A percentile compares a stretch with the other conserved stretches of the same genome.
Conservation (phyloP, 108 stramenopile genomes). For the Skeletonema grethae region DNA sequence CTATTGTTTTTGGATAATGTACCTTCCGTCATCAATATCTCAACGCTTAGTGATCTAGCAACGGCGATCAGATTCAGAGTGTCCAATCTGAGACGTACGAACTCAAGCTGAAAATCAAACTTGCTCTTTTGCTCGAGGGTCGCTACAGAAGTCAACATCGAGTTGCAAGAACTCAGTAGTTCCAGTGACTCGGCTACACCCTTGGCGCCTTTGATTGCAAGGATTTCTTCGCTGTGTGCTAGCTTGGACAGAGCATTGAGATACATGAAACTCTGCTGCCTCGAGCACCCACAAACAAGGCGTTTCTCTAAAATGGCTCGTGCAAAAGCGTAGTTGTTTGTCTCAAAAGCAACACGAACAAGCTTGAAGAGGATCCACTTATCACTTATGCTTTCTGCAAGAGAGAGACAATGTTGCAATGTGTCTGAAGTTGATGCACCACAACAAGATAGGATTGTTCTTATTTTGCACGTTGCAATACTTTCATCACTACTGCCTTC, state of each 20-base stretch:
- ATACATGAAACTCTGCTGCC: conserved; percentile 28
- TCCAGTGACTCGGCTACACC: conserved; percentile 18
- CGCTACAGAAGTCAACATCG: conserved; percentile 15
- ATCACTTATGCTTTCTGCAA: neutral
- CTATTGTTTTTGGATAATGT: conserved; percentile 10
- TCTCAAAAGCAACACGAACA: conserved; percentile 23
- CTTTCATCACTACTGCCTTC: conserved; percentile 1
- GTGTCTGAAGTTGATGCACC: neutral
- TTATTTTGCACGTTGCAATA: conserved; percentile 9
- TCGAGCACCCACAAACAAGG: conserved; percentile 7
- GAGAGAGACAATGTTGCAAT: conserved; percentile 6
- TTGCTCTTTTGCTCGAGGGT: conserved; percentile 1
- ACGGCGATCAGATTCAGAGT: conserved; percentile 14
- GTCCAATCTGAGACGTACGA: conserved; percentile 17
- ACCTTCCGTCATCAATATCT: conserved; percentile 21
- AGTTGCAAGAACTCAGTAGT: conserved; percentile 14
- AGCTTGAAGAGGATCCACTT: conserved; percentile 31
- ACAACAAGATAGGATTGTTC: conserved; percentile 14
- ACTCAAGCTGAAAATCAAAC: conserved; percentile 31
- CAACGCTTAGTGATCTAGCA: conserved; percentile 7
- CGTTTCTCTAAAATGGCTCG: conserved; percentile 16
- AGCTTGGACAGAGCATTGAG: conserved; percentile 12
- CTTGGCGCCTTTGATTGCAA: conserved; percentile 6
- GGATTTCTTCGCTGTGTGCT: conserved; percentile 26
- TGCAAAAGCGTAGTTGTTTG: conserved; percentile 20